Base-by-base conservation (phyloP, 306 rosid genomes). In the Calophaca sinica region DNA sequence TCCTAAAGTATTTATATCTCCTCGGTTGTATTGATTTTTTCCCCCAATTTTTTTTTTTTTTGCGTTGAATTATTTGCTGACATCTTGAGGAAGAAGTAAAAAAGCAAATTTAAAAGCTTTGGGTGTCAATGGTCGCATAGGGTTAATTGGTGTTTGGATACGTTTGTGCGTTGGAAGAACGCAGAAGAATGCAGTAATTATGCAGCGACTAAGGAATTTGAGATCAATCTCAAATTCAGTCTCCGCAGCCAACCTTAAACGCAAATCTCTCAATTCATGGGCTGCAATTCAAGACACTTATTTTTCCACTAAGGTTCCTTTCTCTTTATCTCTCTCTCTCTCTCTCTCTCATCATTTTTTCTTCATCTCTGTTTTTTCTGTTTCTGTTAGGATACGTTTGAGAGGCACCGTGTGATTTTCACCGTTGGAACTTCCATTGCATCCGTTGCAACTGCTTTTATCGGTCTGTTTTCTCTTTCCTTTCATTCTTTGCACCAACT, bases 401-500 rank as follows among this genome's bases (percentile, higher is more conserved):
- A 94, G 72, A 82, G 85, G 79, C 97, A 94, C 60, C 87, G 86
- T 67, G 92, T 92, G 53, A 90, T 92, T n/a, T 92, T 92, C 67
- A 89, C 99, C 0, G 76, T 92, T 11, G 99, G 97, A 35, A 94
- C 99, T 75, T 92, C 97, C 52, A 7, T 94, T 9, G 97, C 96
- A 9, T 94, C 99, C 62, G 91, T 94, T 49, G 92, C 92, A 33
- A 94, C 97, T 6, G 97, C 99, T 42, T 85, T 88, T 84, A 7
- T 85, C 54, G 99, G 99, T 94, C 52, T 69, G 85, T 87, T 66
- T 48, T 7, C 15, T 42, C 2, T 33, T 6, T 44, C n/a, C 7
- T 36, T 15, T 14, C 13, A 76, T 11, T 53, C 6, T 36, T 83
- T 20, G 3, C 36, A 13, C 2, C 4, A 6, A 1, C 9, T 48